Evolutionary conservation across 257 asterid species (phyloP), one percentile per base, ranked within the genome.

Genomic region (Voacanga thouarsii): DNA sequence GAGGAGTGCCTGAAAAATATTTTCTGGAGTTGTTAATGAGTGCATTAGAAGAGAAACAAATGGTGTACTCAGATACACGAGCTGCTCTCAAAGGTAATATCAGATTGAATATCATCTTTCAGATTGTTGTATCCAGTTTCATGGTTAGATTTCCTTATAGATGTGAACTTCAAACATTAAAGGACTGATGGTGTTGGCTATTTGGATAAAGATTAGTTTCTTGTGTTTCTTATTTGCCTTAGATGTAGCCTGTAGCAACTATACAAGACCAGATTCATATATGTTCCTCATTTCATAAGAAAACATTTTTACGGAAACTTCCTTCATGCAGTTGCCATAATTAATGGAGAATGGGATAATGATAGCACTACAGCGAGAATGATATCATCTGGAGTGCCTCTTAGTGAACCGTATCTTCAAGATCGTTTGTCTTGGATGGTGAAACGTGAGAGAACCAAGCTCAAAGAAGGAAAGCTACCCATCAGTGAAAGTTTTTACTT

Each of bases 341-440:
- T 83, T 74, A 72, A 87, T 80, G 91, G 83, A 19, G 93, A 89
- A 47, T 53, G 83, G 28, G 89, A 89, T 56, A 88, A 65, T 37
- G 88, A 85, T 77, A 82, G 76, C 24, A 56, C 79, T 67, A 91
- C 95, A 5, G 85, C 80, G 80, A 86, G 90, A 88, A 94, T 92
- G 98, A 88, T 94, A 56, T 81, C 81, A 61, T 84, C 88, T 11
- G 97, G 96, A 60, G 50, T 94, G 55, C 97, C 97, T 56, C 92
- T 92, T 33, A 81, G 78, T 50, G 97, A 94, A 66, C 97, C 98
- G 1, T 83, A 85, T 84, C 97, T 94, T 74, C 92, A 86, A 53
- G 70, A 69, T 77, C 91, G 98, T 79, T 70, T 94, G 70, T 80
- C 81, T 49, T 41, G 26, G 30, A 72, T 92, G 77, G 90, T 82